A percentile compares a stretch with the other conserved stretches of the same genome.
Conservation (phyloP, 2,329 filamentous ascomycete genomes). For the Daldinia eschscholtzii region DNA sequence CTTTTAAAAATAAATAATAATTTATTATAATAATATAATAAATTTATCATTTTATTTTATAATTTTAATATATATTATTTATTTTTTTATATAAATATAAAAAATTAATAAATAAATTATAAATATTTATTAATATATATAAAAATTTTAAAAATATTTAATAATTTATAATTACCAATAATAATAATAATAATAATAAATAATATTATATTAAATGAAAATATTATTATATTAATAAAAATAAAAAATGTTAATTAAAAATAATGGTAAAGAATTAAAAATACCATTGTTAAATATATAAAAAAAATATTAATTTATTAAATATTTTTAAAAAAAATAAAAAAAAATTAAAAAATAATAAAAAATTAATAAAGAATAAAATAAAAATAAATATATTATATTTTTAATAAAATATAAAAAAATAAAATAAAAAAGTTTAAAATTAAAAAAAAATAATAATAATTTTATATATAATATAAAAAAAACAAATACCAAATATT, state of each 20-base stretch:
- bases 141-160: no score
- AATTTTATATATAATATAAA: no score
- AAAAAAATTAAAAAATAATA: no score
- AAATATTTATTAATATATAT: neutral
- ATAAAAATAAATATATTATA: neutral
- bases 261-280: no score
- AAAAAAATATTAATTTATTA: neutral
- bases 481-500: no score
- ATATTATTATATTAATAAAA: neutral
- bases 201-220: no score
- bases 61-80: constrained; percentile 2
- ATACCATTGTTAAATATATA: no score
- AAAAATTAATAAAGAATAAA: neutral
- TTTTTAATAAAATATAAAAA: constrained; percentile 1
- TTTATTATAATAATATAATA: neutral
- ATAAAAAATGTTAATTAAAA: neutral
- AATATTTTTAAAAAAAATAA: neutral
- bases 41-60: neutral
- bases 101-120: neutral
- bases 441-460: no score
- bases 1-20: no score
- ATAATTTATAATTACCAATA: neutral
- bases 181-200: no score
- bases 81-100: neutral
- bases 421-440: no score